A percentile compares a stretch with the other conserved stretches of the same genome.
Evolutionary conservation across 768 basidiomycete species (phyloP).

Genomic region (Pleurotus giganteus): DNA sequence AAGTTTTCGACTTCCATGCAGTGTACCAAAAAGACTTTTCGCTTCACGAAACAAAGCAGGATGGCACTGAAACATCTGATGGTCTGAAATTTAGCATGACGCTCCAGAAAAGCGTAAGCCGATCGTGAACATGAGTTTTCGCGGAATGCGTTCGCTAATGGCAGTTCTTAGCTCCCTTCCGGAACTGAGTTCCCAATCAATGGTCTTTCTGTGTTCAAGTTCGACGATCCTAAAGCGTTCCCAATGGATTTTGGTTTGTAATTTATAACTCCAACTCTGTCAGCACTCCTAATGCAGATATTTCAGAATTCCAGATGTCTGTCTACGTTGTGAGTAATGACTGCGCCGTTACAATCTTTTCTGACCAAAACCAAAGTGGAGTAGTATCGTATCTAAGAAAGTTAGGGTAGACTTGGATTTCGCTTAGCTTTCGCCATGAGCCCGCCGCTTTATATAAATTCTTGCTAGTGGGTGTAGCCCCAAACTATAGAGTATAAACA

Average conservation of each 20-base stretch:
- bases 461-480: too few species aligned
- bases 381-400: too few species aligned
- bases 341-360: too few species aligned
- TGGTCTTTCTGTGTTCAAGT: background rate
- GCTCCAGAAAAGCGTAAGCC: background rate
- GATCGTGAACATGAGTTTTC: background rate
- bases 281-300: conserved; percentile 1
- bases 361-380: too few species aligned
- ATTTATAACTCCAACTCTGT: conserved; percentile 1
- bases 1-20: background rate
- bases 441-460: too few species aligned
- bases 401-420: too few species aligned
- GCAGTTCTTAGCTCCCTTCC: background rate
- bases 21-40: background rate
- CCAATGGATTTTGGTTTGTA: conserved; percentile 4
- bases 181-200: background rate
- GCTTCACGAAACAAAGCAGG: background rate
- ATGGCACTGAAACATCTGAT: background rate
- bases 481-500: too few species aligned
- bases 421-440: too few species aligned
- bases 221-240: background rate
- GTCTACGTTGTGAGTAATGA: background rate
- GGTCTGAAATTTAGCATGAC: background rate
- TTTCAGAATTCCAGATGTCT: background rate
- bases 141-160: background rate